These are phyloP conservation scores for Penicillium sp. DNA, from an alignment of 2,329 filamentous ascomycete species.

Conservation along the genomic window DNA sequence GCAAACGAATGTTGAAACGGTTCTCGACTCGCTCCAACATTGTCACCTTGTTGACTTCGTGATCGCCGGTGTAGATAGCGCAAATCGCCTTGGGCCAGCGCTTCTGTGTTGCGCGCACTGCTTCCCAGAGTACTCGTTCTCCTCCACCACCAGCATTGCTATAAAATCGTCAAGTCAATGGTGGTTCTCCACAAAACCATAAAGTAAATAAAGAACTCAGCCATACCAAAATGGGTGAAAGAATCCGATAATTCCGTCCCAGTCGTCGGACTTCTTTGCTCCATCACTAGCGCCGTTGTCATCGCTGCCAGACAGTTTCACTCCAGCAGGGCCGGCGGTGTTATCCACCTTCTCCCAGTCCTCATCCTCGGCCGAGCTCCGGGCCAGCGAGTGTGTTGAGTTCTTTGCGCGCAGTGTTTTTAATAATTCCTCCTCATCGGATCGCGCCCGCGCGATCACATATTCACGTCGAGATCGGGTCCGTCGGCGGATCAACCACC, in stretches of 20 bases:
- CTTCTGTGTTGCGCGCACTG: conserved; percentile 85
- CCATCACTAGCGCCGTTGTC: conserved; percentile 50
- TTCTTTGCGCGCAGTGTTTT: conserved; percentile 31
- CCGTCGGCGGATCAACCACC: conserved; percentile 65
- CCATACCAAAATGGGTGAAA: conserved; percentile 94
- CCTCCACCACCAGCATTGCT: conserved; percentile 96
- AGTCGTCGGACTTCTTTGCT: conserved; percentile 55
- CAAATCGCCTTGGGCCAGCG: conserved; percentile 88
- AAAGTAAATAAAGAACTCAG: conserved; percentile 5
- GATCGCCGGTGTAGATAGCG: conserved; percentile 93
- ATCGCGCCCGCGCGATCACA: conserved; percentile 54
- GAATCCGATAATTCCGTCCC: conserved; percentile 88
- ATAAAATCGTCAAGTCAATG: conserved; percentile 21
- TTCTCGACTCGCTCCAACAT: conserved; percentile 80
- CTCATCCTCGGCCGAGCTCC: conserved; percentile 55
- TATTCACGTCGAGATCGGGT: conserved; percentile 64
- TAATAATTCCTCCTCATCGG: conserved; percentile 46
- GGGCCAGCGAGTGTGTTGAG: conserved; percentile 25
- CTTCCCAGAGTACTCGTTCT: conserved; percentile 94
- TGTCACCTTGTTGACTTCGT: conserved; percentile 77
- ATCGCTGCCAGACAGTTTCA: conserved; percentile 49
- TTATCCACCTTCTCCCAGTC: conserved; percentile 72
- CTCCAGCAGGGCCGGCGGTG: conserved; percentile 53
- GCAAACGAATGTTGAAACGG: conserved; percentile 89
- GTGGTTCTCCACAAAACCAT: not conserved